Evolutionary conservation across 192 early-diverging fungal genomes (phyloP).

Genomic region (Cladochytrium replicatum): DNA sequence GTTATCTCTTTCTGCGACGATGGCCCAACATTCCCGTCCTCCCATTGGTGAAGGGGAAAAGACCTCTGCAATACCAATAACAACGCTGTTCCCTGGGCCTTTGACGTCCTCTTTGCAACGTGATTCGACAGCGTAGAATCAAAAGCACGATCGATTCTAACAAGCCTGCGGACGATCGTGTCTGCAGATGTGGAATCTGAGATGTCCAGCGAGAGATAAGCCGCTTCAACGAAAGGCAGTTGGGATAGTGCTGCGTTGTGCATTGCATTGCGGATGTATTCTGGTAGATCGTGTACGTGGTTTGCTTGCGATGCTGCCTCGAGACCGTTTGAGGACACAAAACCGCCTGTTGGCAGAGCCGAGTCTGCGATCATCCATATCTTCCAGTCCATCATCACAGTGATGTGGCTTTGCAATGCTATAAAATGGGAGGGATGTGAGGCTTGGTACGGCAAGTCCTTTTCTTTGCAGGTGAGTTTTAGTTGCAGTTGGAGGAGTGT

Average conservation of each 20-base stretch:
- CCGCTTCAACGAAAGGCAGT: conserved; percentile 56
- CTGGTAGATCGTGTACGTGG: conserved; percentile 33
- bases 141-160: conserved; percentile 28
- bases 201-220: conserved; percentile 22
- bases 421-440: too few species aligned
- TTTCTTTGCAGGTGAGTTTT: too few species aligned
- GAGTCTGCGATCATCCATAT: conserved; percentile 85
- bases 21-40: conserved; percentile 1
- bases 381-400: too few species aligned
- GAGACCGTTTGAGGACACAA: conserved; percentile 84
- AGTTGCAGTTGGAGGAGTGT: too few species aligned
- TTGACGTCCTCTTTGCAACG: conserved; percentile 55
- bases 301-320: conserved; percentile 72
- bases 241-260: conserved; percentile 61
- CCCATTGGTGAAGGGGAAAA: conserved; percentile 30
- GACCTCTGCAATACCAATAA: conserved; percentile 52
- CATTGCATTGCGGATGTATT: conserved; percentile 49
- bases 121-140: conserved; percentile 44
- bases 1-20: conserved; percentile 23
- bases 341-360: conserved; percentile 88
- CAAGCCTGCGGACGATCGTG: conserved; percentile 18
- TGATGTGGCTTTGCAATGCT: too few species aligned
- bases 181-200: conserved; percentile 18
- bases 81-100: conserved; percentile 59
- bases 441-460: too few species aligned